Evolutionary conservation across 2,329 filamentous ascomycete species (phyloP).

Genomic region (Aphanoascus verrucosus): DNA sequence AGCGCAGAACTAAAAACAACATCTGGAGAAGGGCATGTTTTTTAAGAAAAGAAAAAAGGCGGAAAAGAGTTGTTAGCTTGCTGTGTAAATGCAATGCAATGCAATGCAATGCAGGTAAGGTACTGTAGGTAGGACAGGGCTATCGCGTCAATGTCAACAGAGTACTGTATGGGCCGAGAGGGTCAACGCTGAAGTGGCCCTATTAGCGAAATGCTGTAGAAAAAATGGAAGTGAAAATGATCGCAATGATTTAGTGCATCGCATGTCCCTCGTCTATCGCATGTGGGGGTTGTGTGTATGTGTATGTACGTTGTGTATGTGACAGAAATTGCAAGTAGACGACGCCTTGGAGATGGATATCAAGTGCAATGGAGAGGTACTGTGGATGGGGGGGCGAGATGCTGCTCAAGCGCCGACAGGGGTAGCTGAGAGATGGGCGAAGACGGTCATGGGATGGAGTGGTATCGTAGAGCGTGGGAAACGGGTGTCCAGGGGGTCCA

Average conservation of each 20-base stretch:
- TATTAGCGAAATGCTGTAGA: not conserved
- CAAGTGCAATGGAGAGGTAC: constrained; percentile 2
- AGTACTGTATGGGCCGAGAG: not conserved
- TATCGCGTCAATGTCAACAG: not conserved
- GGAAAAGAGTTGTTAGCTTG: not conserved
- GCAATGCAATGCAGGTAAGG: too few relatives aligned
- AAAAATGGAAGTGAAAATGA: not conserved
- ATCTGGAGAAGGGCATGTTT: not conserved
- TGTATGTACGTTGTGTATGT: not conserved
- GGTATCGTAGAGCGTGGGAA: too few relatives aligned
- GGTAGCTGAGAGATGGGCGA: not conserved
- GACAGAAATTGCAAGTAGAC: not conserved
- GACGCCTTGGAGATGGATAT: not conserved
- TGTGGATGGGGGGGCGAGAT: not conserved
- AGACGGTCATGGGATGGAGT: not conserved
- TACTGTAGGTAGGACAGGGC: not conserved
- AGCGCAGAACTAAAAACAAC: not conserved
- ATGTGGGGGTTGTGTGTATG: not conserved
- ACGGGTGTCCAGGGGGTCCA: too few relatives aligned
- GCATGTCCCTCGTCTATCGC: not conserved
- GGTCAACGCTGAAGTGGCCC: not conserved
- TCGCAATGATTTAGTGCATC: not conserved
- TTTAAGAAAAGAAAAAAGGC: not conserved
- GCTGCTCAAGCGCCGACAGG: not conserved
- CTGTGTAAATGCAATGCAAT: not conserved